Evolutionary conservation across 495 filamentous ascomycete species (phyloP).

Genomic region (Aspergillus carlsbadensis): DNA sequence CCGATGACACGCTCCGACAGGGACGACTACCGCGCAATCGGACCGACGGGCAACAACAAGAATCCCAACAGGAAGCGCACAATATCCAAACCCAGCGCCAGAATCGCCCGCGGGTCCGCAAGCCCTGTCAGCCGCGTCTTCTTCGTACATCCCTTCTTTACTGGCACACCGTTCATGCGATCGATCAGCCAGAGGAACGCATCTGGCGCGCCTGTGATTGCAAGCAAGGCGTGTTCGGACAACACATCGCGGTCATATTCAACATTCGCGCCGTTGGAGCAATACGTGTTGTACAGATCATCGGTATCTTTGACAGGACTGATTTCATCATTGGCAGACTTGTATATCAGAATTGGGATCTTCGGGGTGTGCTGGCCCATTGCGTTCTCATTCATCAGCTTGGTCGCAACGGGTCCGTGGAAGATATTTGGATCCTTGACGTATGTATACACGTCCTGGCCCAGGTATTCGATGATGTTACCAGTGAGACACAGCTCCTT

Average conservation of each 20-base stretch:
- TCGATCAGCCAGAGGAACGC: conserved; percentile 24
- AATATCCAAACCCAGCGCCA: conserved; percentile 7
- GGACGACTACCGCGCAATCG: neutral
- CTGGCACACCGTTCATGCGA: conserved; percentile 20
- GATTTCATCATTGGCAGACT: conserved; percentile 47
- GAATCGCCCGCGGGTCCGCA: conserved; percentile 9
- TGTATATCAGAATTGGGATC: conserved; percentile 50
- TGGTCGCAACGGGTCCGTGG: neutral
- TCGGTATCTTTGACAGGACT: conserved; percentile 41
- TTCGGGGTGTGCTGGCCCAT: conserved; percentile 31
- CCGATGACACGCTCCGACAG: neutral
- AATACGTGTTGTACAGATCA: conserved; percentile 39
- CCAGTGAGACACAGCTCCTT: conserved; percentile 17
- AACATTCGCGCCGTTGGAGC: conserved; percentile 19
- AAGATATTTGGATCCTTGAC: conserved; percentile 16
- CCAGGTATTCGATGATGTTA: conserved; percentile 17
- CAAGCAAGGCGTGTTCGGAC: conserved; percentile 18
- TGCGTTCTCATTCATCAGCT: conserved; percentile 16
- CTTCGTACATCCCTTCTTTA: conserved; percentile 11
- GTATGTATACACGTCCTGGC: conserved; percentile 19
- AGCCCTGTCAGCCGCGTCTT: conserved; percentile 19
- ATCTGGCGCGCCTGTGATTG: conserved; percentile 18
- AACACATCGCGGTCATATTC: conserved; percentile 21
- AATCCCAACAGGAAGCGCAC: neutral
- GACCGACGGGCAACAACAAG: conserved; percentile 9